A percentile compares a stretch with the other conserved stretches of the same genome.
Conservation (phyloP, 148 eudicot genomes). For the Fagopyrum homotropicum region DNA sequence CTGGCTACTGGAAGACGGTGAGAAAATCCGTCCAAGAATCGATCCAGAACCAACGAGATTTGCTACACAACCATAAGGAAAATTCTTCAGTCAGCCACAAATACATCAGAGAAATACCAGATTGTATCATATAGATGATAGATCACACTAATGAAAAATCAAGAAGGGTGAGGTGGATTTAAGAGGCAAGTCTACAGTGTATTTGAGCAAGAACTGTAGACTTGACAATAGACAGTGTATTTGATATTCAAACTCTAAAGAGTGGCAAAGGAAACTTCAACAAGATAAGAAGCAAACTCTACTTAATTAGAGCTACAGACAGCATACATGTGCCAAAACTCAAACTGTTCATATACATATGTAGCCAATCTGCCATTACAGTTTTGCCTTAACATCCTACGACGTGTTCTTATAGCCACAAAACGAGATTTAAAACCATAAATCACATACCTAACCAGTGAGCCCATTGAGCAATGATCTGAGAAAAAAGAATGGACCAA, state of each 20-base stretch:
- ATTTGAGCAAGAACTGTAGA: no score
- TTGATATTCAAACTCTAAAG: background rate
- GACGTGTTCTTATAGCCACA: background rate
- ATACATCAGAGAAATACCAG: background rate
- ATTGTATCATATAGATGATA: background rate
- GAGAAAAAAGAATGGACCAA: slow-evolving; percentile 78
- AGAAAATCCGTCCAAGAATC: slow-evolving; percentile 58
- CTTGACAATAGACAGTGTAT: background rate
- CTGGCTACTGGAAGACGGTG: slow-evolving; percentile 24
- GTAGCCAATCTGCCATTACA: background rate
- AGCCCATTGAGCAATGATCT: slow-evolving; percentile 87
- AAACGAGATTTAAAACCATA: background rate
- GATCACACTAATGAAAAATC: no score
- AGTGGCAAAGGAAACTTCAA: no score
- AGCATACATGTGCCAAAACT: background rate
- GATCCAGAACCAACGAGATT: slow-evolving; percentile 70
- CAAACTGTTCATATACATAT: background rate
- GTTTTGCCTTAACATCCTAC: background rate
- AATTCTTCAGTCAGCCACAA: background rate
- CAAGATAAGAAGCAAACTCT: no score
- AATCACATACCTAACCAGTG: slow-evolving; percentile 68
- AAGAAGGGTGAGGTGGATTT: background rate
- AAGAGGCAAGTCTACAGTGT: no score
- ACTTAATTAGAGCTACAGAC: background rate
- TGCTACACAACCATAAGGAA: slow-evolving; percentile 40